phyloP scores from a whole-genome alignment of 805 yeast species.

The Sugiyamaella lignohabitans region DNA sequence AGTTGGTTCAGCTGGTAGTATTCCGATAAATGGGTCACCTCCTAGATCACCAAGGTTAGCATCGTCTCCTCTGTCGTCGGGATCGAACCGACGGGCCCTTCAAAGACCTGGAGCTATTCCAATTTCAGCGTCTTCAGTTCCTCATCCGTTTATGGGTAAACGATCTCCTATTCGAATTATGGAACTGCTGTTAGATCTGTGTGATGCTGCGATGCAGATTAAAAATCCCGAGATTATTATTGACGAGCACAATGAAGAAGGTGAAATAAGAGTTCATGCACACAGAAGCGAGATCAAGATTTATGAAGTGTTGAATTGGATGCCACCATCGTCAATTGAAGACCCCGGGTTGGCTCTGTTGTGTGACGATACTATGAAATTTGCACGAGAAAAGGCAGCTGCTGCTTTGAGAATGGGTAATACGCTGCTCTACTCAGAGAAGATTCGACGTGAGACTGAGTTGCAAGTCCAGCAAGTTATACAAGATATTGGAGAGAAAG shows the following conservation, averaged over 20 bases:
- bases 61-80: slow-evolving; percentile 7
- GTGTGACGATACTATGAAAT: slow-evolving; percentile 57
- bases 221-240: slow-evolving; percentile 53
- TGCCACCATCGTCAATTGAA: slow-evolving; percentile 43
- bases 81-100: background rate
- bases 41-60: slow-evolving; percentile 10
- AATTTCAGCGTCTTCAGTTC: slow-evolving; percentile 4
- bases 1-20: background rate
- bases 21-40: background rate
- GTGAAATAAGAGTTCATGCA: slow-evolving; percentile 24
- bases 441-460: slow-evolving; percentile 74
- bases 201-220: slow-evolving; percentile 67
- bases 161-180: slow-evolving; percentile 42
- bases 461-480: slow-evolving; percentile 57
- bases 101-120: slow-evolving; percentile 1
- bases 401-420: slow-evolving; percentile 65
- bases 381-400: slow-evolving; percentile 61
- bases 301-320: slow-evolving; percentile 30
- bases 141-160: slow-evolving; percentile 22
- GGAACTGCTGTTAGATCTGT: slow-evolving; percentile 49
- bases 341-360: slow-evolving; percentile 60
- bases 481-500: slow-evolving; percentile 50
- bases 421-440: slow-evolving; percentile 65
- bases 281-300: slow-evolving; percentile 31
- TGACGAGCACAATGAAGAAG: slow-evolving; percentile 20